Evolutionary conservation across 495 filamentous ascomycete genomes (phyloP).

Genomic region (Penicillium steckii): DNA sequence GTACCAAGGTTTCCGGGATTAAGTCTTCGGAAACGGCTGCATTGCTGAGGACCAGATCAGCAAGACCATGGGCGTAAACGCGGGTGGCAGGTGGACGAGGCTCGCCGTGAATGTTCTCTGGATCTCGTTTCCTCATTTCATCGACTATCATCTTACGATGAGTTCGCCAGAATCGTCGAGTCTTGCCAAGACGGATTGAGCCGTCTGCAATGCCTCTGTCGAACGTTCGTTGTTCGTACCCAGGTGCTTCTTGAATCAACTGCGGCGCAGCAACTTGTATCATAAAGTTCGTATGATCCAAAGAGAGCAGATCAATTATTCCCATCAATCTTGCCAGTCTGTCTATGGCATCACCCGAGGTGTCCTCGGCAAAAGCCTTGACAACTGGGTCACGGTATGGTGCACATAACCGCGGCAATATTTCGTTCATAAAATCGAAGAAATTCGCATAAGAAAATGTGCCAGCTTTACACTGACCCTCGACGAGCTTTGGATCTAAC

Average conservation of each 20-base stretch:
- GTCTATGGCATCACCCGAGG: conserved; percentile 75
- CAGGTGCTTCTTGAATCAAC: conserved; percentile 74
- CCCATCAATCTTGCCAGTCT: conserved; percentile 79
- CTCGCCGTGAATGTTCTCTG: conserved; percentile 58
- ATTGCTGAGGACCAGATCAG: conserved; percentile 62
- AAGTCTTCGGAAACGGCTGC: conserved; percentile 53
- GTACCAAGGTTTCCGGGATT: conserved; percentile 80
- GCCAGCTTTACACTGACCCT: conserved; percentile 72
- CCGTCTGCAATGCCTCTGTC: conserved; percentile 65
- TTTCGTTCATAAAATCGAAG: conserved; percentile 82
- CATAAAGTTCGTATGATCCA: conserved; percentile 95
- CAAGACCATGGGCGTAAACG: conserved; percentile 76
- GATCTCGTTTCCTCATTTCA: conserved; percentile 71
- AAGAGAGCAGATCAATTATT: conserved; percentile 85
- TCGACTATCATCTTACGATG: conserved; percentile 66
- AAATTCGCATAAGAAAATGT: conserved; percentile 92
- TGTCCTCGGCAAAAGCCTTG: conserved; percentile 71
- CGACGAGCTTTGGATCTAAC: conserved; percentile 75
- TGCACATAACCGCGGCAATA: conserved; percentile 92
- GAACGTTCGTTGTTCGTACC: conserved; percentile 80
- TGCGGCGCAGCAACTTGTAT: conserved; percentile 76
- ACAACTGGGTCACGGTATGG: conserved; percentile 86
- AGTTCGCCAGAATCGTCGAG: conserved; percentile 68
- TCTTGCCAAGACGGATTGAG: conserved; percentile 55
- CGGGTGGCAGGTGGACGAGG: conserved; percentile 48